Conservation (phyloP, 2,329 filamentous ascomycete genomes). For the Aspergillus sergii region DNA sequence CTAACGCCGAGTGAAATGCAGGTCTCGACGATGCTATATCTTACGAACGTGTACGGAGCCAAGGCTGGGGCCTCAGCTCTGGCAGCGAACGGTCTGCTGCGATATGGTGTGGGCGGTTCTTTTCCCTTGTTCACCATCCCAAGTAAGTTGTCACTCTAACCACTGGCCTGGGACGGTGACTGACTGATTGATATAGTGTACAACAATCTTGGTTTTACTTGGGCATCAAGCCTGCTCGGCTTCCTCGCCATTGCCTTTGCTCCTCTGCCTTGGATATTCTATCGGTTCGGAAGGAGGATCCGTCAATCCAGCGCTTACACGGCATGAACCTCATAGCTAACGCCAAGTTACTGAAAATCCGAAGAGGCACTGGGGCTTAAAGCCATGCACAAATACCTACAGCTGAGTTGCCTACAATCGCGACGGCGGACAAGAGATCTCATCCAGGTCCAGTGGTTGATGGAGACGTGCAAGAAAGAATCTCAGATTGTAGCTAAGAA, state of each 20-base stretch:
- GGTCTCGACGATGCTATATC: conserved; percentile 46
- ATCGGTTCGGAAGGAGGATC: background rate
- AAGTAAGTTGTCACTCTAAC: conserved; percentile 11
- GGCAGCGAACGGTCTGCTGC: conserved; percentile 37
- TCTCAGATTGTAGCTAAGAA: no score
- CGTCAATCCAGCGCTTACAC: background rate
- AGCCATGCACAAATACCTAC: no score
- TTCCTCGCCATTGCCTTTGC: conserved; percentile 36
- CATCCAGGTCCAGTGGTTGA: no score
- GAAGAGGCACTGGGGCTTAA: background rate
- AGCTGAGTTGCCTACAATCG: no score
- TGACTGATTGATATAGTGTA: conserved; percentile 27
- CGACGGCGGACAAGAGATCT: no score
- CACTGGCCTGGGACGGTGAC: background rate
- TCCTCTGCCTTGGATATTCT: conserved; percentile 49
- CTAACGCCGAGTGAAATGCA: background rate
- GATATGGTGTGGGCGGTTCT: conserved; percentile 35
- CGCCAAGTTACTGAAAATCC: background rate
- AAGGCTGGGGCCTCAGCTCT: conserved; percentile 30
- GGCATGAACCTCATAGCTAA: background rate
- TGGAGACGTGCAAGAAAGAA: no score
- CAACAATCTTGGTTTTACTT: conserved; percentile 33
- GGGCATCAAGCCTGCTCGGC: conserved; percentile 37
- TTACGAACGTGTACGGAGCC: conserved; percentile 33
- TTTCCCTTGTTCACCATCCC: conserved; percentile 40